Evolutionary conservation across 23 red algal genomes (phyloP).

Genomic region (Gracilaria gracilis): DNA sequence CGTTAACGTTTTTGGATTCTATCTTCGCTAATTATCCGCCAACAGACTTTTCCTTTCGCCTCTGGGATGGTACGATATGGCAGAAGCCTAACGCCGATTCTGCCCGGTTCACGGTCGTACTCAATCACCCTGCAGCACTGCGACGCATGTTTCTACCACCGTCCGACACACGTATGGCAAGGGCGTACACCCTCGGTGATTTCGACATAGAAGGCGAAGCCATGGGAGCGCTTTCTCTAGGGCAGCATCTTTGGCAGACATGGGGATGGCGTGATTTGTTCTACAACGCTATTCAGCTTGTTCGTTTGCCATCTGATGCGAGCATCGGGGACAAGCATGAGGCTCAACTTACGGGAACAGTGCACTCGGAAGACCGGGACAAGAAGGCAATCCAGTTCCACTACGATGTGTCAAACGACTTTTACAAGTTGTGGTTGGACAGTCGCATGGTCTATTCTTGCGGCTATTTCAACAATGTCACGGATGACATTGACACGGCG

Average conservation of each 20-base stretch:
- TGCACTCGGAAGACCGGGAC: slow-evolving; percentile 32
- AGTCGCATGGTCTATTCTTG: slow-evolving; percentile 48
- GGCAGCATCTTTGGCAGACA: slow-evolving; percentile 34
- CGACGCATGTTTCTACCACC: slow-evolving; percentile 48
- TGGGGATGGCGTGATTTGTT: slow-evolving; percentile 42
- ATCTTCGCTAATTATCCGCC: slow-evolving; percentile 37
- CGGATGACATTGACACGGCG: slow-evolving; percentile 66
- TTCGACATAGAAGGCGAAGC: slow-evolving; percentile 47
- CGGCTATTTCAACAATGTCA: slow-evolving; percentile 18
- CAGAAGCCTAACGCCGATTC: slow-evolving; percentile 6
- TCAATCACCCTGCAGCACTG: slow-evolving; percentile 34
- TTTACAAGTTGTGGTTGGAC: slow-evolving; percentile 45
- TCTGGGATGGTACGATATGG: slow-evolving; percentile 44
- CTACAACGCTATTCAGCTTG: slow-evolving; percentile 10
- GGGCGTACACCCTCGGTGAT: slow-evolving; percentile 27
- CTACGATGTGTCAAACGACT: slow-evolving; percentile 57
- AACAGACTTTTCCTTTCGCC: slow-evolving; percentile 34
- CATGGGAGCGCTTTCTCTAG: slow-evolving; percentile 1
- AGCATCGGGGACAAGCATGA: not conserved
- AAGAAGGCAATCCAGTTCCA: slow-evolving; percentile 32
- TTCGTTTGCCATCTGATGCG: slow-evolving; percentile 2
- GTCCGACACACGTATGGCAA: slow-evolving; percentile 34
- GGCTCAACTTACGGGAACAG: not conserved
- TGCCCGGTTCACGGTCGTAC: slow-evolving; percentile 13
- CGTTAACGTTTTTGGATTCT: slow-evolving; percentile 14